Conservation (phyloP, 2,329 filamentous ascomycete species). For the Neopestalotiopsis clavispora region DNA sequence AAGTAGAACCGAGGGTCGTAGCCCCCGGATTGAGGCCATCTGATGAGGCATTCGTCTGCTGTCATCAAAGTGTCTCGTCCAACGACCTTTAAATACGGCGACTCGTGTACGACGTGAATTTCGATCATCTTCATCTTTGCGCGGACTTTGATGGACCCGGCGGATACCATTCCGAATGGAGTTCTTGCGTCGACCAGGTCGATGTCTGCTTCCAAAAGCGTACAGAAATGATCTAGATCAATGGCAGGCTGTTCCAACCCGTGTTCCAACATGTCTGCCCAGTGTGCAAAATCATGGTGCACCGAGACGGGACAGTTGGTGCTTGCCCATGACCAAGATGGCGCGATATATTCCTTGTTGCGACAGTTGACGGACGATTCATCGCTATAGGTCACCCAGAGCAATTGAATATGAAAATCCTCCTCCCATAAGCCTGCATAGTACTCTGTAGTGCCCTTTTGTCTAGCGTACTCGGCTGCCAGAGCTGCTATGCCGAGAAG, state of each 20-base stretch:
- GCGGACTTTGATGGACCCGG: background rate
- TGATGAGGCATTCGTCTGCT: background rate
- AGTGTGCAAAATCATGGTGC: background rate
- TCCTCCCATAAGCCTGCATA: background rate
- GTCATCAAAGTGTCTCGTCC: background rate
- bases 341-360: background rate
- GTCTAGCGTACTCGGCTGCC: background rate
- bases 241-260: background rate
- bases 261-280: background rate
- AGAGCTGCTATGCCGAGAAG: background rate
- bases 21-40: background rate
- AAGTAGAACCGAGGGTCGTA: background rate
- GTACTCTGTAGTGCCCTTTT: background rate
- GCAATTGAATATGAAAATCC: background rate
- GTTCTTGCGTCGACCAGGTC: background rate
- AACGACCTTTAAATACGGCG: background rate
- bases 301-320: background rate
- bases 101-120: background rate
- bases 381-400: background rate
- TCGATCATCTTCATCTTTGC: background rate
- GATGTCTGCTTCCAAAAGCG: background rate
- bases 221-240: background rate
- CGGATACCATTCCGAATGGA: background rate
- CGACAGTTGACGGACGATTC: background rate
- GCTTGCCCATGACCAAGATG: background rate